These are phyloP conservation scores for Leccinellum luteum DNA, from an alignment of 768 basidiomycete species.

Conservation along the genomic window DNA sequence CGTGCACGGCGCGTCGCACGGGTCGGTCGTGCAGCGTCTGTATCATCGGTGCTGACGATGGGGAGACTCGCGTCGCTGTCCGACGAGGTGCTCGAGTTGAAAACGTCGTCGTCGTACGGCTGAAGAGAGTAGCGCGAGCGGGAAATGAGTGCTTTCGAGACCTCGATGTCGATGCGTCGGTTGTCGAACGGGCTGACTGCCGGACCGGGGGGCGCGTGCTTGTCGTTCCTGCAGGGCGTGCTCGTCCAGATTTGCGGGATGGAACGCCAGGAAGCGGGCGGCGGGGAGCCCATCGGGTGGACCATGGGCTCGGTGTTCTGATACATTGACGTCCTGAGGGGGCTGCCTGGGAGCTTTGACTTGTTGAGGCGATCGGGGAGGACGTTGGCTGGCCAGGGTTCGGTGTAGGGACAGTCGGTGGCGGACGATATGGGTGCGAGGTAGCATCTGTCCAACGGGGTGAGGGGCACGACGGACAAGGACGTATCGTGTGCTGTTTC, in stretches of 20 bases:
- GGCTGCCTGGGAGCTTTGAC: slow-evolving; percentile 15
- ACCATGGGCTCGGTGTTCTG: slow-evolving; percentile 1
- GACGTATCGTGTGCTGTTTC: slow-evolving; percentile 12
- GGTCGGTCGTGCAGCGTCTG: background rate
- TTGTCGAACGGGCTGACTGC: slow-evolving; percentile 1
- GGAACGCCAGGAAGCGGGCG: slow-evolving; percentile 14
- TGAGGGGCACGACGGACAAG: slow-evolving; percentile 18
- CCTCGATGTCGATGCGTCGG: background rate
- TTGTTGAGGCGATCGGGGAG: slow-evolving; percentile 8
- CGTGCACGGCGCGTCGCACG: background rate
- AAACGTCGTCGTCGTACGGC: slow-evolving; percentile 11
- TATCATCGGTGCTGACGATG: background rate
- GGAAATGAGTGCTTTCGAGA: slow-evolving; percentile 21
- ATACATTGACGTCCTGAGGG: slow-evolving; percentile 19
- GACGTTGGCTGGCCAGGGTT: slow-evolving; percentile 18
- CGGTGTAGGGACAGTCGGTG: slow-evolving; percentile 22
- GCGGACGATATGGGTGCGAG: slow-evolving; percentile 13
- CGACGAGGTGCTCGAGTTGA: slow-evolving; percentile 7
- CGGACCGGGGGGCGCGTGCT: background rate
- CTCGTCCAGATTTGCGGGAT: slow-evolving; percentile 23
- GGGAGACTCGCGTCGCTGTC: background rate
- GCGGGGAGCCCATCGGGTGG: slow-evolving; percentile 6
- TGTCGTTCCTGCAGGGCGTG: slow-evolving; percentile 18
- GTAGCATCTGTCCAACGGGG: slow-evolving; percentile 24
- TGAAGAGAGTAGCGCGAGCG: slow-evolving; percentile 15